phyloP scores from a whole-genome alignment of 441 rosid species.

The Pelargonium fulgidum region DNA sequence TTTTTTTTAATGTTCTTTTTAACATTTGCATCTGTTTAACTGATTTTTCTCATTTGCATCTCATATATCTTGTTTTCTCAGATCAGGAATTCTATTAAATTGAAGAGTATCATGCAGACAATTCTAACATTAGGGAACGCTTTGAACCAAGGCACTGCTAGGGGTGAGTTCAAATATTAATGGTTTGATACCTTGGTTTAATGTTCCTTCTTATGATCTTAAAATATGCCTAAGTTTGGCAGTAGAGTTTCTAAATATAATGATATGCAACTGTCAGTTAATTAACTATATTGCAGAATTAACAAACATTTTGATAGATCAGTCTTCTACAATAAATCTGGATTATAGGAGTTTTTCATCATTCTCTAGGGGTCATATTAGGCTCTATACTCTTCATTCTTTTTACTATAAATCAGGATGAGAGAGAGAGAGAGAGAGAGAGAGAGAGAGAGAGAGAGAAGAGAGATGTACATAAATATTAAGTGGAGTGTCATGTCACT shows the following conservation, averaged over 20 bases:
- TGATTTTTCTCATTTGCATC: constrained; percentile 1
- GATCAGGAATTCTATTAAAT: constrained; percentile 67
- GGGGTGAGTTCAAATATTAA: constrained; percentile 52
- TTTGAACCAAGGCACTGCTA: constrained; percentile 89
- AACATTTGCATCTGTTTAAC: neutral
- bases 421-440: no score
- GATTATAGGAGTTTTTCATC: no score
- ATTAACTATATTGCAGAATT: neutral
- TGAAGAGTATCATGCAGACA: constrained; percentile 84
- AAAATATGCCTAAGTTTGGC: neutral
- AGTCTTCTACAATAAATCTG: no score
- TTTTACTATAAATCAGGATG: no score
- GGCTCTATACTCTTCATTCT: no score
- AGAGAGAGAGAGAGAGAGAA: no score
- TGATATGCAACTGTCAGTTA: neutral
- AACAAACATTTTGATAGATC: neutral
- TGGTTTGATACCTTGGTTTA: neutral
- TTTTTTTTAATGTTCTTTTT: constrained; percentile 11
- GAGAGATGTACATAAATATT: no score
- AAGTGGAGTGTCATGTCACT: no score
- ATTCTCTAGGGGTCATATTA: no score
- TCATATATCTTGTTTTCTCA: constrained; percentile 26
- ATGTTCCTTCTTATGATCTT: neutral
- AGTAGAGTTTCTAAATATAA: neutral
- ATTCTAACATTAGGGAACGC: constrained; percentile 92